Percentiles rank a stretch among this genome's conserved stretches.
phyloP scores from a whole-genome alignment of 139 green algal genomes.

The Chlamydomonas sphaeroides region DNA sequence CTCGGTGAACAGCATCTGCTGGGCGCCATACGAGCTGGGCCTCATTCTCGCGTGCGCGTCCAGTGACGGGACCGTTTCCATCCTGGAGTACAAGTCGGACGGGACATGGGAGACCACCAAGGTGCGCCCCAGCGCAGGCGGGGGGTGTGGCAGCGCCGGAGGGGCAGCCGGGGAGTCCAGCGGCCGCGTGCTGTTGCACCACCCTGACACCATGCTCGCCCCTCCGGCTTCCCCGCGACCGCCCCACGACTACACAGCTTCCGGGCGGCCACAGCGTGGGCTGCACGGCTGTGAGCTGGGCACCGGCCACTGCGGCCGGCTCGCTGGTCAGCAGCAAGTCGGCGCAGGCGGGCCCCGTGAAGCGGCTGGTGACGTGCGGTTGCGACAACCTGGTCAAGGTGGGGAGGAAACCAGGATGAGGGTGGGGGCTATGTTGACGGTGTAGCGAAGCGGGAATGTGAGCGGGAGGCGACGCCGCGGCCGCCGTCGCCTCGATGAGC shows the following conservation, averaged over 20 bases:
- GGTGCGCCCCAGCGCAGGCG: slow-evolving; percentile 47
- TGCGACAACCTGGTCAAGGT: slow-evolving; percentile 94
- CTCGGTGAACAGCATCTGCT: slow-evolving; percentile 94
- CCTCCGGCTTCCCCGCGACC: too few relatives aligned
- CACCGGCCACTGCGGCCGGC: slow-evolving; percentile 78
- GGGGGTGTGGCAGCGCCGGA: too few relatives aligned
- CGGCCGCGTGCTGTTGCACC: too few relatives aligned
- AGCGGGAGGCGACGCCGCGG: too few relatives aligned
- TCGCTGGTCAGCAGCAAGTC: slow-evolving; percentile 65
- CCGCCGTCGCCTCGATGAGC: too few relatives aligned
- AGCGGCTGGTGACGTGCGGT: slow-evolving; percentile 79
- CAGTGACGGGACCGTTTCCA: slow-evolving; percentile 87
- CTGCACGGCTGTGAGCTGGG: slow-evolving; percentile 89
- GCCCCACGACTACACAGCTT: too few relatives aligned
- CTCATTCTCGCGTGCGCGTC: slow-evolving; percentile 90
- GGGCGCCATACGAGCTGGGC: slow-evolving; percentile 93
- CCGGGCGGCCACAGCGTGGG: slow-evolving; percentile 85
- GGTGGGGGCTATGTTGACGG: too few relatives aligned
- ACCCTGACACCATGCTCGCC: too few relatives aligned
- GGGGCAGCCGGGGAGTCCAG: too few relatives aligned
- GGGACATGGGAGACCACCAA: slow-evolving; percentile 72
- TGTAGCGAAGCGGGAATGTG: too few relatives aligned
- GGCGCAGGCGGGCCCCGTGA: slow-evolving; percentile 51
- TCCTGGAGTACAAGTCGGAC: slow-evolving; percentile 77
- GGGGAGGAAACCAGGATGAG: too few relatives aligned